These are phyloP conservation scores for Ceratobasidium sp. DNA, from an alignment of 1,284 basidiomycete species.

Conservation along the genomic window DNA sequence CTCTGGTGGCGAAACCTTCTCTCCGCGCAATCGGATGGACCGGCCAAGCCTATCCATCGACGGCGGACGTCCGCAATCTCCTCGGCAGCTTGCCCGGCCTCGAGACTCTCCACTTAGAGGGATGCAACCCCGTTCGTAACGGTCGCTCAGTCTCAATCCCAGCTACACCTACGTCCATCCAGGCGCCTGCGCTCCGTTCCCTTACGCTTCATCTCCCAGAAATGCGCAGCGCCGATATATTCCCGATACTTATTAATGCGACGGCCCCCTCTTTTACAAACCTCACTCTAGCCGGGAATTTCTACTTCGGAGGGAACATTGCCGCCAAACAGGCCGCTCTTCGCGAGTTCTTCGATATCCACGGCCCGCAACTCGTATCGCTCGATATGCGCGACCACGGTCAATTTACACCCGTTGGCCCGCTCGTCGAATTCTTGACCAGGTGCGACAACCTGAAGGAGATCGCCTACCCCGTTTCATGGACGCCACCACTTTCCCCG, in stretches of 20 bases:
- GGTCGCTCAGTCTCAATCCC: constrained; percentile 1
- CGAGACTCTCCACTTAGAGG: constrained; percentile 36
- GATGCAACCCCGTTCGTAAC: constrained; percentile 21
- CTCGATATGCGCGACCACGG: constrained; percentile 38
- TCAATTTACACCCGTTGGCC: constrained; percentile 30
- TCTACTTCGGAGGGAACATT: constrained; percentile 40
- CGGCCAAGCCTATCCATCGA: constrained; percentile 33
- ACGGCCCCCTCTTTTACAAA: constrained; percentile 22
- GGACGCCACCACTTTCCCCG: constrained; percentile 30
- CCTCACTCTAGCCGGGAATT: constrained; percentile 22
- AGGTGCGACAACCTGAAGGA: constrained; percentile 23
- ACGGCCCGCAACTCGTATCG: constrained; percentile 29
- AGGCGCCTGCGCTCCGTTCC: constrained; percentile 10
- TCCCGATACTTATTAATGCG: constrained; percentile 25
- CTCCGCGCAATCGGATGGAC: constrained; percentile 39
- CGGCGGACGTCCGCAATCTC: constrained; percentile 22
- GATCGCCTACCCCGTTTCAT: constrained; percentile 31
- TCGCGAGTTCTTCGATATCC: constrained; percentile 40
- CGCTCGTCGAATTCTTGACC: constrained; percentile 29
- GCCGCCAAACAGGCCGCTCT: constrained; percentile 27
- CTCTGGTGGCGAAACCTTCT: constrained; percentile 12
- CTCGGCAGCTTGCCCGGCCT: constrained; percentile 19
- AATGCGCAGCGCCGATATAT: constrained; percentile 32
- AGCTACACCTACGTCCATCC: constrained; percentile 17
- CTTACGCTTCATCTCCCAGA: constrained; percentile 31